These are phyloP conservation scores for Leishmania martiniquensis DNA, from an alignment of 208 protist genomes.

Conservation along the genomic window DNA sequence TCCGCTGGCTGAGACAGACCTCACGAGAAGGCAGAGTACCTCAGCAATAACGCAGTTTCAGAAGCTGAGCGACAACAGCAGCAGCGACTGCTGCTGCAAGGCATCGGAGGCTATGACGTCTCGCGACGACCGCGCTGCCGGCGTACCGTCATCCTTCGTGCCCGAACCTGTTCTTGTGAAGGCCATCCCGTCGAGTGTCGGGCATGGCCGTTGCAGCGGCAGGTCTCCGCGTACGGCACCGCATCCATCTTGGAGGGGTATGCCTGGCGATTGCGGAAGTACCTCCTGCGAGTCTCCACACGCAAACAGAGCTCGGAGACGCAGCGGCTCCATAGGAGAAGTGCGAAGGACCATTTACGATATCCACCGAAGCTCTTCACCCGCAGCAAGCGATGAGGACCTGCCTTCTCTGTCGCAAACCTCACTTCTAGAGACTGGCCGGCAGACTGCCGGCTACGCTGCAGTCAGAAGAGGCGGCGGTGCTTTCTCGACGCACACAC, in stretches of 20 bases:
- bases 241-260: background rate
- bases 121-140: background rate
- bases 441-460: background rate
- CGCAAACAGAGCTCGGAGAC: background rate
- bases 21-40: background rate
- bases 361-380: background rate
- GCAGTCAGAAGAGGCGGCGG: conserved; percentile 24
- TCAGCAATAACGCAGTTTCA: background rate
- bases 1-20: conserved; percentile 5
- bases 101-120: too few species aligned
- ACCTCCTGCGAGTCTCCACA: background rate
- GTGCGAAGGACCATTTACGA: background rate
- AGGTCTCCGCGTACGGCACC: background rate
- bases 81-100: background rate
- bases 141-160: background rate
- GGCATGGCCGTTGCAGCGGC: background rate
- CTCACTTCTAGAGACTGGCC: background rate
- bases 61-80: conserved; percentile 4
- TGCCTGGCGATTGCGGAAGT: background rate
- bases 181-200: background rate
- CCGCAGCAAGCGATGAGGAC: background rate
- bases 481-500: conserved; percentile 24
- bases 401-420: background rate
- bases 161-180: background rate
- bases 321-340: background rate